These are phyloP conservation scores for Cladosporium colombiae DNA, from an alignment of 2,329 filamentous ascomycete genomes.

Conservation along the genomic window DNA sequence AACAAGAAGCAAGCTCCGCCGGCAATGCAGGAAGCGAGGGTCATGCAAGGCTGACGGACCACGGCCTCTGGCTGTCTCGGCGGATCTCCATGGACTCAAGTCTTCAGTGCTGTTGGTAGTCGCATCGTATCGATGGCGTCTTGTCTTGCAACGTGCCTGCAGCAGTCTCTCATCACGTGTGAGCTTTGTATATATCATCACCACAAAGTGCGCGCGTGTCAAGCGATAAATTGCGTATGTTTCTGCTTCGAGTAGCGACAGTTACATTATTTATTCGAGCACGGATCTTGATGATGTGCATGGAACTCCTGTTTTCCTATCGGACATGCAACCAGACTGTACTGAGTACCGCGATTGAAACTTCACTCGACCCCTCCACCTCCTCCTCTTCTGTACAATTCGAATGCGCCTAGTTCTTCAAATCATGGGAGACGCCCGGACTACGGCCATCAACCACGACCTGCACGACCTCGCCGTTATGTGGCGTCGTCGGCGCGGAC, in stretches of 20 bases:
- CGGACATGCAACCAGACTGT: neutral
- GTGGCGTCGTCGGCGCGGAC: neutral
- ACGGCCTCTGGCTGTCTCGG: neutral
- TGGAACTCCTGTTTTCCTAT: neutral
- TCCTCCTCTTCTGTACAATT: neutral
- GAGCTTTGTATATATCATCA: neutral
- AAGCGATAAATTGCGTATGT: neutral
- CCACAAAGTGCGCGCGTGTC: neutral
- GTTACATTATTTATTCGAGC: neutral
- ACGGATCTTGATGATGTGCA: neutral
- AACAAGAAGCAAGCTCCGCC: neutral
- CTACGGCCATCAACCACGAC: conserved; percentile 7
- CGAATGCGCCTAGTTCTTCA: neutral
- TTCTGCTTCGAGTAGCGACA: neutral
- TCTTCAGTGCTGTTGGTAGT: neutral
- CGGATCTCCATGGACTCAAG: neutral
- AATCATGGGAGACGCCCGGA: neutral
- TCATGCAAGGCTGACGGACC: neutral
- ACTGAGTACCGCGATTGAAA: neutral
- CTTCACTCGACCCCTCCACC: neutral
- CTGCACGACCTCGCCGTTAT: conserved; percentile 3
- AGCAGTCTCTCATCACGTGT: neutral
- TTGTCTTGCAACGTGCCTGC: neutral
- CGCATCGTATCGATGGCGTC: neutral
- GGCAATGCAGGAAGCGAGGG: neutral